Evolutionary conservation across 768 basidiomycete genomes (phyloP), one percentile per base, ranked within the genome.

Genomic region (Leucogyrophana mollusca): DNA sequence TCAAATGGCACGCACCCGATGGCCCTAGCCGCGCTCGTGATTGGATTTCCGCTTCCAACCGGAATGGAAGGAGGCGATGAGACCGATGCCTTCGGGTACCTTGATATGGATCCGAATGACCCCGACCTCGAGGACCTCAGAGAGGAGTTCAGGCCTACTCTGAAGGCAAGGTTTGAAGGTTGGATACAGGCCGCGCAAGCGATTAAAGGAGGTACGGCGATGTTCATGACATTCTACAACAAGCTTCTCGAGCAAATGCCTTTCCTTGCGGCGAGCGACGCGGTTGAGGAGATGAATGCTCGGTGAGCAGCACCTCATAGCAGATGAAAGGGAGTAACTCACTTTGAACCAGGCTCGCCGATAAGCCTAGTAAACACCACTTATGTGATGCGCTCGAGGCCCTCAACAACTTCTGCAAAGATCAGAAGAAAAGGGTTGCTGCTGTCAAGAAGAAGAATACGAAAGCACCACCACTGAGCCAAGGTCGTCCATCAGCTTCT

Each of bases 1-100:
- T 45, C 58, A 8, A 57, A 61, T 3, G 57, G 65, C 2, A 41
- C 76, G 24, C 68, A 78, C 48, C 80, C 80, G 2, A 72, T 83
- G 71, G 74, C 81, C 2, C 74, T 85, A 43, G 82, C 84, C 0
- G 82, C 82, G 13, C 76, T 84, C 73, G 76, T 86, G 73, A 78
- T 83, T 59, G 79, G 79, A 1, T 45, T 80, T 17, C 74, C 76
- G 2, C 43, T 74, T 9, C 62, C 69, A 2, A 68, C 66, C 0
- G 68, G 68, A 0, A 60, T 64, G 51, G 70, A 65, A 36, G 70
- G 57, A 49, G 61, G 35, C 3, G 74, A 78, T 9, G 75, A 67
- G 1, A 55, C 65, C 7, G 83, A 85, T 46, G 59, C 77, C 30
- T 49, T 79, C 6, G 73, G 71, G 9, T 77, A 73, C 52, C 61